phyloP scores from a whole-genome alignment of 306 rosid genomes.

The Arachis hypogaea region DNA sequence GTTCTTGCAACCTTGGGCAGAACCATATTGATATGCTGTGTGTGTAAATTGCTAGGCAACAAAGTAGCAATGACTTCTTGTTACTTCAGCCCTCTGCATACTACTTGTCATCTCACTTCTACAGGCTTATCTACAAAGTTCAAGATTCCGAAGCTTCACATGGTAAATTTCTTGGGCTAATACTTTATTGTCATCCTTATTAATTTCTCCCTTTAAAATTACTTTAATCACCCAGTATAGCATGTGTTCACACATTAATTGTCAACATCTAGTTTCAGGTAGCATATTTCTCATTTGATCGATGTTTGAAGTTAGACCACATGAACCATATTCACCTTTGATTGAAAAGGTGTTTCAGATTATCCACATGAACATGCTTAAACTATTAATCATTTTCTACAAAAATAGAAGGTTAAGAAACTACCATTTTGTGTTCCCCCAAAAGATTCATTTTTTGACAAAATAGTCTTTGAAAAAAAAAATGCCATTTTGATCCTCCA shows the following conservation, averaged over 20 bases:
- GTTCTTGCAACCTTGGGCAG: too few species aligned
- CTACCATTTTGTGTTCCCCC: not conserved
- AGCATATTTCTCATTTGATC: conserved; percentile 5
- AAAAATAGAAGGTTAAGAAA: conserved; percentile 18
- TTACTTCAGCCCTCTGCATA: conserved; percentile 48
- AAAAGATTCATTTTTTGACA: too few species aligned
- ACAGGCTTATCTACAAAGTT: conserved; percentile 45
- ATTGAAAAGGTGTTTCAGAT: not conserved
- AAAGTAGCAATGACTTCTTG: conserved; percentile 54
- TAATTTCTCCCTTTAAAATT: not conserved
- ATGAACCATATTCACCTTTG: not conserved
- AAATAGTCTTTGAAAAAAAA: too few species aligned
- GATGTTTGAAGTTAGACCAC: conserved; percentile 12
- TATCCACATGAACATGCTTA: conserved; percentile 14
- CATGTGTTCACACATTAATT: conserved; percentile 2
- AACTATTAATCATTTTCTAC: conserved; percentile 13
- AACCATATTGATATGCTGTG: too few species aligned
- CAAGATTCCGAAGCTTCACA: conserved; percentile 53
- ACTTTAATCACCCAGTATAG: not conserved
- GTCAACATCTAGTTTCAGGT: conserved; percentile 8
- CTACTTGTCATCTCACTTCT: conserved; percentile 52
- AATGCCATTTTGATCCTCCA: too few species aligned
- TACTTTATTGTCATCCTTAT: conserved; percentile 27
- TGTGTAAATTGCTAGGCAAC: too few species aligned
- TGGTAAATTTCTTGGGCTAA: conserved; percentile 49